A percentile compares a stretch with the other conserved stretches of the same genome.
These are phyloP conservation scores for Pleurotus sapidus DNA, from an alignment of 768 basidiomycete genomes.

Conservation along the genomic window DNA sequence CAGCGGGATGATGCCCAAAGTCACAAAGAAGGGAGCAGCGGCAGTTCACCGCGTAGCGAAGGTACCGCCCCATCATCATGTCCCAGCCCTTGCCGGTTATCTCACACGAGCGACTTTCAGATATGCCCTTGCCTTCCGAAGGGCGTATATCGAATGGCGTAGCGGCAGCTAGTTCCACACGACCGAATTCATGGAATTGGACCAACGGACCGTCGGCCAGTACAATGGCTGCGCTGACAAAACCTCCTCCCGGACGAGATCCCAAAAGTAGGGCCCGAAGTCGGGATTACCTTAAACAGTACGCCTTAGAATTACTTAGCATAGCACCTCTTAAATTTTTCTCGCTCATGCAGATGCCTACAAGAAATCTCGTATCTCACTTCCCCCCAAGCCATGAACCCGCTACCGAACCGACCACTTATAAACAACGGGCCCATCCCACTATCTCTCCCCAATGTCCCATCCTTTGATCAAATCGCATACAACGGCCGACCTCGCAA, in stretches of 20 bases:
- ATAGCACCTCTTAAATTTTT: constrained; percentile 11
- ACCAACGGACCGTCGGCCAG: constrained; percentile 38
- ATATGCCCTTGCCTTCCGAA: constrained; percentile 69
- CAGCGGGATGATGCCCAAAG: constrained; percentile 72
- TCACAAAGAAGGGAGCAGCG: constrained; percentile 77
- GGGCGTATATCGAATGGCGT: constrained; percentile 62
- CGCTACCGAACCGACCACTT: constrained; percentile 84
- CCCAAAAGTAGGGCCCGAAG: constrained; percentile 95
- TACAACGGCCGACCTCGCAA: constrained; percentile 84
- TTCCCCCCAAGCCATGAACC: constrained; percentile 96
- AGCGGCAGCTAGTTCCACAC: constrained; percentile 37
- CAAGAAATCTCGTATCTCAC: constrained; percentile 99
- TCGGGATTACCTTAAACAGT: constrained; percentile 97
- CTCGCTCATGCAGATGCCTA: constrained; percentile 60
- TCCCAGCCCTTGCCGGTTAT: not conserved
- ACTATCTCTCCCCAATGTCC: constrained; percentile 66
- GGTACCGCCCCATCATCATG: constrained; percentile 37
- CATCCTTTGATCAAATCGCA: constrained; percentile 69
- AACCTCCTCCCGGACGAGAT: constrained; percentile 79
- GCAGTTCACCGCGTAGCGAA: constrained; percentile 84
- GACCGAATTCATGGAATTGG: constrained; percentile 59
- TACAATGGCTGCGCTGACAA: constrained; percentile 47
- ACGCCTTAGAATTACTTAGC: constrained; percentile 25
- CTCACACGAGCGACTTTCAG: constrained; percentile 29
- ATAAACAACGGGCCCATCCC: constrained; percentile 63